Percentiles rank a stretch among this genome's conserved stretches.
Conservation (phyloP, 73 alveolate genomes). For the Durusdinium trenchii region DNA sequence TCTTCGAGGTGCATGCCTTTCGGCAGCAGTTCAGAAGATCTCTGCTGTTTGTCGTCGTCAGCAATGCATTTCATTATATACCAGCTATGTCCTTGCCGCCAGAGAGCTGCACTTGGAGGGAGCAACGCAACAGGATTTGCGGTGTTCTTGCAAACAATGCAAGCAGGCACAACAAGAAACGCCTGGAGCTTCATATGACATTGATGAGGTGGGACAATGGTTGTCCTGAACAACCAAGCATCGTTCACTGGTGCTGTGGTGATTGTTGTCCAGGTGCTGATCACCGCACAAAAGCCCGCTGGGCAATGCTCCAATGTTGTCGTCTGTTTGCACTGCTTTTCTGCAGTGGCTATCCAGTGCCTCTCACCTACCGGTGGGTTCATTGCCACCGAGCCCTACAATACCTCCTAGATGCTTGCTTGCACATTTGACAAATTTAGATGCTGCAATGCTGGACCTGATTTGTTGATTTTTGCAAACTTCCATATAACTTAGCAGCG, state of each 20-base stretch:
- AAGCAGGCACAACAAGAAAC: no score
- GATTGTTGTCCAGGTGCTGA: background rate
- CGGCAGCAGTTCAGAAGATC: background rate
- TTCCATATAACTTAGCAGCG: background rate
- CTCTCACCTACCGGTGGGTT: slow-evolving; percentile 35
- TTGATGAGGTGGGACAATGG: slow-evolving; percentile 29
- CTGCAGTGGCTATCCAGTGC: slow-evolving; percentile 30
- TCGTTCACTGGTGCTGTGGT: slow-evolving; percentile 13
- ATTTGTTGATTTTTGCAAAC: no score
- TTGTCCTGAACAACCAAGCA: background rate
- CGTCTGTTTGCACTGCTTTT: background rate
- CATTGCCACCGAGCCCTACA: slow-evolving; percentile 4
- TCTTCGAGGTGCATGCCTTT: background rate
- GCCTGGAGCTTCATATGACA: background rate
- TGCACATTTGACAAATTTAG: no score
- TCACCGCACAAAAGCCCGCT: background rate
- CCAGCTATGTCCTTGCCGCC: background rate
- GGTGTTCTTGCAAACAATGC: background rate
- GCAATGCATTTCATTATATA: background rate
- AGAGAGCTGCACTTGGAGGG: background rate
- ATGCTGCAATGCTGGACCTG: no score
- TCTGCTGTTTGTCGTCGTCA: background rate
- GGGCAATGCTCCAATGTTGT: background rate
- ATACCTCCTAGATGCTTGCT: background rate
- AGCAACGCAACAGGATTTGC: background rate